Conservation (phyloP, 2,329 filamentous ascomycete species). For the Xylariaceae sp. region DNA sequence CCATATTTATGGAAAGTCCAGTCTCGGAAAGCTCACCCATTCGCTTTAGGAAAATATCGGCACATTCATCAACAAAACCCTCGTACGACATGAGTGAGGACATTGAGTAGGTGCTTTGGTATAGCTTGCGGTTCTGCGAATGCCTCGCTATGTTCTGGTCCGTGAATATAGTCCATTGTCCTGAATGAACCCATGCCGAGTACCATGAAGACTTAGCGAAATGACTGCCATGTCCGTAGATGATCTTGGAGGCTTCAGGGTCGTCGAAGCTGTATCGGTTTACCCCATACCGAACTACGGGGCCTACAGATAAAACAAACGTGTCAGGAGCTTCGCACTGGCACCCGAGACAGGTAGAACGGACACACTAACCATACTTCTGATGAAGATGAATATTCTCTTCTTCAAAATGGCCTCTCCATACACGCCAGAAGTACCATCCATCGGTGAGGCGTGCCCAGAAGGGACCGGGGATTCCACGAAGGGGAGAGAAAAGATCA, state of each 20-base stretch:
- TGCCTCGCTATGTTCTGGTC: constrained; percentile 35
- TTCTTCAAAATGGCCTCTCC: constrained; percentile 33
- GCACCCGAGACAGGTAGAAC: not conserved
- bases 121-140: constrained; percentile 31
- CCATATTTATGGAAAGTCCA: constrained; percentile 33
- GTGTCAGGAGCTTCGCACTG: not conserved
- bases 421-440: constrained; percentile 35
- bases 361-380: constrained; percentile 30
- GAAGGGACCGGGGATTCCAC: constrained; percentile 30
- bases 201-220: constrained; percentile 42
- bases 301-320: constrained; percentile 27
- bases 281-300: constrained; percentile 51
- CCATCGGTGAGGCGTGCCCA: constrained; percentile 33
- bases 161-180: constrained; percentile 33
- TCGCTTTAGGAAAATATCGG: constrained; percentile 33
- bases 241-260: constrained; percentile 42
- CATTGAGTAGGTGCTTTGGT: constrained; percentile 39
- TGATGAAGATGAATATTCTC: constrained; percentile 36
- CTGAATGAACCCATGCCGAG: constrained; percentile 26
- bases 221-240: constrained; percentile 44
- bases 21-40: constrained; percentile 32
- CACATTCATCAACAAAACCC: constrained; percentile 38
- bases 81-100: constrained; percentile 40
- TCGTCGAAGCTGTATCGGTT: constrained; percentile 51
- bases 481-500: not conserved